These are phyloP conservation scores for Colletotrichum sp. DNA, from an alignment of 2,329 filamentous ascomycete genomes.

Conservation along the genomic window DNA sequence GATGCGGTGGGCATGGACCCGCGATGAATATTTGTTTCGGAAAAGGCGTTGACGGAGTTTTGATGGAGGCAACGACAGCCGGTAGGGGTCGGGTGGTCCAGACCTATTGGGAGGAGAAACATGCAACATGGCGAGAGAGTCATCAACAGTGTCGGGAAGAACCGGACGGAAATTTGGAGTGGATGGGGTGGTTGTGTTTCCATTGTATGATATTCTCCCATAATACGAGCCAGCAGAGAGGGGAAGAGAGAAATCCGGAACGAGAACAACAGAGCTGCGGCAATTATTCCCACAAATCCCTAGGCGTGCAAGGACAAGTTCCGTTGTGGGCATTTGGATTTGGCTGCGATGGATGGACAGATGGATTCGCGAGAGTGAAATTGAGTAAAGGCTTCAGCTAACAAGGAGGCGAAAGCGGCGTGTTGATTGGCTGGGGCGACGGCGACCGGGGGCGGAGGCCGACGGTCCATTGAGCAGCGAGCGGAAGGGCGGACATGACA, in stretches of 20 bases:
- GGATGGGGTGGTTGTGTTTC: neutral
- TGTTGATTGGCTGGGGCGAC: neutral
- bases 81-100: neutral
- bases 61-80: neutral
- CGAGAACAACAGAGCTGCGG: slow-evolving; percentile 1
- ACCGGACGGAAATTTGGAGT: neutral
- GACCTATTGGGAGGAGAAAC: neutral
- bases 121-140: neutral
- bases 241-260: neutral
- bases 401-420: neutral
- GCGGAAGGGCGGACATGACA: neutral
- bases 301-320: slow-evolving; percentile 6
- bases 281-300: neutral
- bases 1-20: neutral
- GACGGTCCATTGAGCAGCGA: neutral
- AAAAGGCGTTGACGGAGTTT: neutral
- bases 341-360: neutral
- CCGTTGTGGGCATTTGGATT: slow-evolving; percentile 7
- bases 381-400: slow-evolving; percentile 16
- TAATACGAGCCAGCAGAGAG: neutral
- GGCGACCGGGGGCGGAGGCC: neutral
- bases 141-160: slow-evolving; percentile 6
- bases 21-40: slow-evolving; percentile 2
- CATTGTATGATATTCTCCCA: neutral
- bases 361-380: neutral